Conservation (phyloP, 257 asterid genomes). For the Sherardia arvensis region DNA sequence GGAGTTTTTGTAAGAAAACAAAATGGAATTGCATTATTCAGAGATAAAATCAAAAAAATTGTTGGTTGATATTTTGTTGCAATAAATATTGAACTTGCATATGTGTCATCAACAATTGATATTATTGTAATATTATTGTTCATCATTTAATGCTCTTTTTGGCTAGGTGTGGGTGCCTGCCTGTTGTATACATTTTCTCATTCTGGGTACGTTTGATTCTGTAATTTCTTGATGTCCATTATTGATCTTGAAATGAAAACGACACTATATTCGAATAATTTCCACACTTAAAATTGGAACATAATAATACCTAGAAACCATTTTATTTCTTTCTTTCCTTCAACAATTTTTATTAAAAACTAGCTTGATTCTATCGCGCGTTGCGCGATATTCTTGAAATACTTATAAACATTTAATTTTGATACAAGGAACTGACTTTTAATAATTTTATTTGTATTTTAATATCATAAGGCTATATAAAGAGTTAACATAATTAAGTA, state of each 20-base stretch:
- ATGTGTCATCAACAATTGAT: not conserved
- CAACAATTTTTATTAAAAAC: too few relatives aligned
- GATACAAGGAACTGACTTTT: too few relatives aligned
- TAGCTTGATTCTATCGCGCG: too few relatives aligned
- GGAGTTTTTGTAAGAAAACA: not conserved
- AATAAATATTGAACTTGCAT: not conserved
- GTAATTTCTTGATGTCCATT: not conserved
- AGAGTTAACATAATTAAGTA: too few relatives aligned
- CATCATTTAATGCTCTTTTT: conserved; percentile 3
- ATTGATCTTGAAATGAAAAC: not conserved
- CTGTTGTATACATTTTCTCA: not conserved
- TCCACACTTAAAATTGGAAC: not conserved
- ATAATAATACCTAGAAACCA: too few relatives aligned
- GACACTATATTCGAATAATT: not conserved
- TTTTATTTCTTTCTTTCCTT: too few relatives aligned
- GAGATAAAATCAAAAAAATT: not conserved
- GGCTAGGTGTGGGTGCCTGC: not conserved
- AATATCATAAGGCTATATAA: too few relatives aligned
- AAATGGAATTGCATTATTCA: not conserved
- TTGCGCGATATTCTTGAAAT: too few relatives aligned
- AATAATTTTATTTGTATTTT: too few relatives aligned
- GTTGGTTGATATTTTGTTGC: not conserved
- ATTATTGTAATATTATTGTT: not conserved
- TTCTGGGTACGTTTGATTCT: not conserved
- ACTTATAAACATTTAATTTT: too few relatives aligned